Percentiles rank a stretch among this genome's conserved stretches.
Evolutionary conservation across 495 filamentous ascomycete genomes (phyloP).

Genomic region (Penicillium desertorum): DNA sequence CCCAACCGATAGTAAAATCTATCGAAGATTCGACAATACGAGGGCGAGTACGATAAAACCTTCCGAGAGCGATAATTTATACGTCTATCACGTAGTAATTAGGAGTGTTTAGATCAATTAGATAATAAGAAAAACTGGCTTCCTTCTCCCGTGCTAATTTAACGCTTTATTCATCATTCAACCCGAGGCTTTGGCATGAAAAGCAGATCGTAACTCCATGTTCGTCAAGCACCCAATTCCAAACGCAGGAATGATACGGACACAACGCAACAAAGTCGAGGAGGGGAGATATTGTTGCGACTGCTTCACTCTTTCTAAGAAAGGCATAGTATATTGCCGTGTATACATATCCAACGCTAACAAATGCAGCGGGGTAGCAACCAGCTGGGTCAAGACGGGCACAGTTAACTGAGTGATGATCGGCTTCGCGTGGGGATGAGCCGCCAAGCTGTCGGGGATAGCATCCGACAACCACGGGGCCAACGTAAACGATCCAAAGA

Average conservation of each 20-base stretch:
- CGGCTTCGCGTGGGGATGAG: constrained; percentile 29
- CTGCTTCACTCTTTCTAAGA: constrained; percentile 24
- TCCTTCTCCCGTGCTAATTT: too few relatives aligned
- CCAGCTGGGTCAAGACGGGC: constrained; percentile 35
- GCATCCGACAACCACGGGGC: constrained; percentile 23
- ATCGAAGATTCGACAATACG: too few relatives aligned
- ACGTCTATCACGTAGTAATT: too few relatives aligned
- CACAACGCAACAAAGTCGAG: constrained; percentile 31
- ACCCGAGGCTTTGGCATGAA: constrained; percentile 18
- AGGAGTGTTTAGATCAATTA: too few relatives aligned
- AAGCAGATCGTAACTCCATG: constrained; percentile 28
- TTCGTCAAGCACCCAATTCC: constrained; percentile 36
- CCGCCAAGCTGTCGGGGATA: constrained; percentile 28
- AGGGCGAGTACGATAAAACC: too few relatives aligned
- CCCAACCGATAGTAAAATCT: too few relatives aligned
- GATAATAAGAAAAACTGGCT: too few relatives aligned
- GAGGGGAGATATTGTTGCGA: constrained; percentile 29
- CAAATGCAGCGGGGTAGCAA: constrained; percentile 38
- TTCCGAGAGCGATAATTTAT: too few relatives aligned
- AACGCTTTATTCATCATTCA: too few relatives aligned
- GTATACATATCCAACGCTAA: constrained; percentile 37
- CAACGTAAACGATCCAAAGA: constrained; percentile 41
- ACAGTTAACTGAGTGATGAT: constrained; percentile 36
- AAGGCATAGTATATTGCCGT: constrained; percentile 23
- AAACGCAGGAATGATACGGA: constrained; percentile 41